Evolutionary conservation across 129 eudicot genomes (phyloP).

Genomic region (Arctium minus): DNA sequence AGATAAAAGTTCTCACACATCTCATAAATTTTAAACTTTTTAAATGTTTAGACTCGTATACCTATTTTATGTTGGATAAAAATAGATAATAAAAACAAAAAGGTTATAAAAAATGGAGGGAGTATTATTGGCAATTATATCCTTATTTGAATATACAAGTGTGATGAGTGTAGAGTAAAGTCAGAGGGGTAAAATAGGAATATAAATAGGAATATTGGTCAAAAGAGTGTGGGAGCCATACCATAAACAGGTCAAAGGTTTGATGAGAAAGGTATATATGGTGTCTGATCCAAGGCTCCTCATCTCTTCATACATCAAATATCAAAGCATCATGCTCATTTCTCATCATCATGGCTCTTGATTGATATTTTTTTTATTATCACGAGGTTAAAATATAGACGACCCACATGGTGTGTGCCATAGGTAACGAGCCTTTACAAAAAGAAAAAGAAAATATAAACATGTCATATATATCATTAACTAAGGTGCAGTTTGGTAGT

Average conservation of each 20-base stretch:
- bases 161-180: slow-evolving; percentile 15
- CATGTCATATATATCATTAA: too few species aligned
- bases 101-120: neutral
- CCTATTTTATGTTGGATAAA: neutral
- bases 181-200: slow-evolving; percentile 7
- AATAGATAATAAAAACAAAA: neutral
- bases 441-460: too few species aligned
- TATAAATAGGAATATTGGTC: slow-evolving; percentile 21
- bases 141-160: slow-evolving; percentile 14
- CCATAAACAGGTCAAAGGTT: slow-evolving; percentile 5
- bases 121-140: slow-evolving; percentile 29
- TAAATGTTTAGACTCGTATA: too few species aligned
- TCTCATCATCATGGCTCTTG: slow-evolving; percentile 8
- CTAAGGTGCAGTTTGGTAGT: too few species aligned
- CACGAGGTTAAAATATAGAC: too few species aligned
- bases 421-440: too few species aligned
- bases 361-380: neutral
- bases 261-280: slow-evolving; percentile 18
- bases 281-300: slow-evolving; percentile 28
- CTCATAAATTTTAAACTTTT: too few species aligned
- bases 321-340: slow-evolving; percentile 1
- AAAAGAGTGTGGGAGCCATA: slow-evolving; percentile 28
- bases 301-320: neutral
- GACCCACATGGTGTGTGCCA: too few species aligned
- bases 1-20: too few species aligned